A percentile compares a stretch with the other conserved stretches of the same genome.
These are phyloP conservation scores for Vitis riparia DNA, from an alignment of 164 flowering plant species.

Conservation along the genomic window DNA sequence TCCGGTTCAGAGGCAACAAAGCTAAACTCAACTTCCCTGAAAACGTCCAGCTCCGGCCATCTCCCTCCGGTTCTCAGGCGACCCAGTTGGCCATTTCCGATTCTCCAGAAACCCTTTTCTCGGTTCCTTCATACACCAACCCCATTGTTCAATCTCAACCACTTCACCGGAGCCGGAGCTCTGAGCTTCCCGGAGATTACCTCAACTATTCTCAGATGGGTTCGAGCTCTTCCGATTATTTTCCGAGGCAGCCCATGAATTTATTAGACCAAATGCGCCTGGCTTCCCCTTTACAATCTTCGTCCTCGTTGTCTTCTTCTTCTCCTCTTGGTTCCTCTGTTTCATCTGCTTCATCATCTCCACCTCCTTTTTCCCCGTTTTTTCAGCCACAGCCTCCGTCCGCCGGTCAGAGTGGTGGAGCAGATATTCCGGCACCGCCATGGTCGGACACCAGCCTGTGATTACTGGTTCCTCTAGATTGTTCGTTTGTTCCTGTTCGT, in stretches of 20 bases:
- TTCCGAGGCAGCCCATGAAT: slow-evolving; percentile 15
- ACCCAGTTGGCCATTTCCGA: slow-evolving; percentile 17
- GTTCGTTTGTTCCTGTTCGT: background rate
- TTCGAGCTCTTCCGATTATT: background rate
- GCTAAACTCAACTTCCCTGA: slow-evolving; percentile 67
- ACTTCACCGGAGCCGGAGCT: background rate
- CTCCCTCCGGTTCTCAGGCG: slow-evolving; percentile 9
- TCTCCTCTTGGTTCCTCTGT: background rate
- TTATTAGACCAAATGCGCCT: slow-evolving; percentile 17
- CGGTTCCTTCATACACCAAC: slow-evolving; percentile 11
- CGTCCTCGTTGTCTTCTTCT: background rate
- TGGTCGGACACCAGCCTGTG: background rate
- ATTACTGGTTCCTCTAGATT: background rate
- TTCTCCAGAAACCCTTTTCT: slow-evolving; percentile 15
- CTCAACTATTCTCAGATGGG: background rate
- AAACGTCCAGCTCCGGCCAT: slow-evolving; percentile 33
- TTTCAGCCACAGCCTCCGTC: background rate
- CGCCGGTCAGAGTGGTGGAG: background rate
- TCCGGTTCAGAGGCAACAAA: slow-evolving; percentile 50
- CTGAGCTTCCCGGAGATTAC: background rate
- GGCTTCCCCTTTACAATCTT: background rate
- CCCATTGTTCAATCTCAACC: slow-evolving; percentile 23
- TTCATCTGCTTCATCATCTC: background rate
- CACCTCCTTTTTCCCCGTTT: slow-evolving; percentile 4
- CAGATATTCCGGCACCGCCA: background rate